Conservation (phyloP, 192 early-diverging fungal species). For the Podila minutissima region DNA sequence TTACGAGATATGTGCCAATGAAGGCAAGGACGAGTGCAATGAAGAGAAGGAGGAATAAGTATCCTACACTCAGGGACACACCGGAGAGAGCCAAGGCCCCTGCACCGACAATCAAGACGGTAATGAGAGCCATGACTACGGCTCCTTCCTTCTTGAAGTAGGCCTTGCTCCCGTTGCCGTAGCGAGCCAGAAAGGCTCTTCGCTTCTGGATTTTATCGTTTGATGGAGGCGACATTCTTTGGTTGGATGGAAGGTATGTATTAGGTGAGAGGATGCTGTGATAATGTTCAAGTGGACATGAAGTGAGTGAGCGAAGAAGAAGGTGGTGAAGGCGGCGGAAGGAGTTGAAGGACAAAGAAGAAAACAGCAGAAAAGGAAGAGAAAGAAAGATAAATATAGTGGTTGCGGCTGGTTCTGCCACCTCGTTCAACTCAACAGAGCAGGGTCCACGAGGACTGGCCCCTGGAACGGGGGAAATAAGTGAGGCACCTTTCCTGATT, state of each 20-base stretch:
- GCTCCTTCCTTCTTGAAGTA: conserved; percentile 22
- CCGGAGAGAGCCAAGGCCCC: conserved; percentile 18
- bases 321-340: not conserved
- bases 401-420: not conserved
- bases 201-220: conserved; percentile 10
- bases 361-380: not conserved
- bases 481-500: too few species aligned
- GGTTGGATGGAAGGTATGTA: not conserved
- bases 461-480: not conserved
- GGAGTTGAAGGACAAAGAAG: not conserved
- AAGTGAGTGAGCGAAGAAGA: not conserved
- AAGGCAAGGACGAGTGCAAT: conserved; percentile 7
- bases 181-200: conserved; percentile 12
- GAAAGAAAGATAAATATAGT: too few species aligned
- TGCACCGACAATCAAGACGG: conserved; percentile 12
- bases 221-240: not conserved
- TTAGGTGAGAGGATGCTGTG: not conserved
- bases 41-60: conserved; percentile 9
- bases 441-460: conserved; percentile 6
- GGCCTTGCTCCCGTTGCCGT: conserved; percentile 12
- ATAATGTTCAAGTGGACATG: not conserved
- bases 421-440: not conserved
- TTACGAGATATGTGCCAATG: conserved; percentile 15
- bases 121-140: conserved; percentile 6
- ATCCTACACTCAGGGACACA: conserved; percentile 2